Base-by-base conservation (phyloP, 352 stramenopile species). In the Phytophthora cryptogea region DNA sequence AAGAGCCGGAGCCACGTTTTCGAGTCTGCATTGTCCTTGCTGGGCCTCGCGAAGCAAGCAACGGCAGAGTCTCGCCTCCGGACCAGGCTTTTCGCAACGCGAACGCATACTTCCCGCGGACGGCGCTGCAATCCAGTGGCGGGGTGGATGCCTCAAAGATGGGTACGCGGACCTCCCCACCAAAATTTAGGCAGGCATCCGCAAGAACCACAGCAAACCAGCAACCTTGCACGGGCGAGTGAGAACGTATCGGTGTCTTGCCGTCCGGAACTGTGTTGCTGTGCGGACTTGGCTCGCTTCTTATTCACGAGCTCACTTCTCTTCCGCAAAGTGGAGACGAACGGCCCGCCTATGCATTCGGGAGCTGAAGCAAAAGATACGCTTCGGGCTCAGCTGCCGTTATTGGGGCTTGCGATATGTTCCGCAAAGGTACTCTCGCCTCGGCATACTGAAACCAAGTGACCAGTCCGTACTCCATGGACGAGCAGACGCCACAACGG, bases 401-500 rank as follows among this genome's bases (percentile, higher is more conserved):
- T 63, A 57, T 59, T 31, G 20, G 2, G 20, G n/a, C n/a, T 35
- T 68, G 54, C 53, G 52, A 68, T 63, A 68, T 42, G 44, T 59
- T 8, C 30, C 14, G 32, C 31, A 32, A 59, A 42, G 39, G 46
- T 58, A 32, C 30, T 64, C 45, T 63, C 55, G n/a, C 2, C 30
- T 7, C 7, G 9, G 9, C 16, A 59, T 68, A 68, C 20, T 54
- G 30, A 68, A 50, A 20, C 20, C 35, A 8, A 68, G 53, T 23
- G 20, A 23, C 20, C 20, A 23, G 20, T 68, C 36, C 37, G 54
- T 13, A 17, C n/a, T 45, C 37, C 33, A 10, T n/a, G 20, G 14
- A 33, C 42, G 59, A 54, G 50, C 42, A 52, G 59, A 66, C 50
- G 43, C 48, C 61, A 69, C 48, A 69, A 69, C 42, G 28, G 41